phyloP scores from a whole-genome alignment of 1,139 yeast species.

The Saccharomyces hybrid region DNA sequence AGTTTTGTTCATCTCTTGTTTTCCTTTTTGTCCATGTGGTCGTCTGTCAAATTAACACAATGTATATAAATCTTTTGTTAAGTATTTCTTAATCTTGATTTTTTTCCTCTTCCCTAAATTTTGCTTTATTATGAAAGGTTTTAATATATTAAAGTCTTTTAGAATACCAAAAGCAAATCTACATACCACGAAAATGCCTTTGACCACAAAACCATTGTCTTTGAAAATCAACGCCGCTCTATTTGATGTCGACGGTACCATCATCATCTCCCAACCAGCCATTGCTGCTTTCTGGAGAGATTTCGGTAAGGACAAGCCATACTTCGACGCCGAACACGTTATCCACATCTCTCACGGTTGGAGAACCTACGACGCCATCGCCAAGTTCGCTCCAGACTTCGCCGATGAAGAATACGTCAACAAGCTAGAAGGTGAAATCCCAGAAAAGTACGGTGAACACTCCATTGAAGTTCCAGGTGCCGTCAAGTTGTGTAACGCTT shows the following conservation, averaged over 20 bases:
- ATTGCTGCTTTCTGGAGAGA: slow-evolving; percentile 78
- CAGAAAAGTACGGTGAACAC: slow-evolving; percentile 62
- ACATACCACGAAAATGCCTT: slow-evolving; percentile 19
- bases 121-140: neutral
- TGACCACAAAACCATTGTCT: slow-evolving; percentile 28
- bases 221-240: slow-evolving; percentile 39
- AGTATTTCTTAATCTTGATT: neutral
- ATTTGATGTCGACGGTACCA: slow-evolving; percentile 82
- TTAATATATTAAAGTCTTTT: neutral
- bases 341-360: slow-evolving; percentile 77
- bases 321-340: slow-evolving; percentile 62
- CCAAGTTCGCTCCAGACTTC: slow-evolving; percentile 68
- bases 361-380: slow-evolving; percentile 72
- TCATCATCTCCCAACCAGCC: slow-evolving; percentile 76
- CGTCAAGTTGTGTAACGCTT: slow-evolving; percentile 43
- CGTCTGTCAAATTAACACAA: neutral
- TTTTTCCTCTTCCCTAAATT: neutral
- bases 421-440: slow-evolving; percentile 64
- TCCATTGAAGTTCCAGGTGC: slow-evolving; percentile 77
- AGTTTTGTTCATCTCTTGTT: neutral
- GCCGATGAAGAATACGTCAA: slow-evolving; percentile 64
- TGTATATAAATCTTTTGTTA: neutral
- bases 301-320: slow-evolving; percentile 61
- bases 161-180: slow-evolving; percentile 3
- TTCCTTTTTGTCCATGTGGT: neutral